Base-by-base conservation (phyloP, 306 rosid species). In the Arachis stenosperma region DNA sequence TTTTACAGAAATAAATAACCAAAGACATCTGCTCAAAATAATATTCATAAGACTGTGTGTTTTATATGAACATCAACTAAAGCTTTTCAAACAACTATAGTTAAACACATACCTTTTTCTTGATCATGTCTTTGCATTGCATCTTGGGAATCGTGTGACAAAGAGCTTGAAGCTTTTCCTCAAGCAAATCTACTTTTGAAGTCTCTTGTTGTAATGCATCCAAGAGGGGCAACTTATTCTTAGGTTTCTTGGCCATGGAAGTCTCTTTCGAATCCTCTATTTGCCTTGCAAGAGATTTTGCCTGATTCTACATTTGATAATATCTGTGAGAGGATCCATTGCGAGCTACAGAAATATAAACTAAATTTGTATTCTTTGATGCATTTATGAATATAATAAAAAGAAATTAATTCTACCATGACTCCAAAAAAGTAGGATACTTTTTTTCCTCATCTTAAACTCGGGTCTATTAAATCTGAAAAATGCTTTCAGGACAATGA, bases 121-220 rank as follows among this genome's bases (percentile, higher is more conserved):
- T 83, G 67, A 92, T 87, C 61, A 63, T 74, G 79, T 77, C 88
- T 83, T 79, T 86, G 80, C 82, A 55, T 86, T 93, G 98, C 55
- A 93, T 65, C 47, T 88, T 91, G 71, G 78, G 83, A 62, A 91
- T 91, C 89, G 78, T 88, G 73, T 85, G 84, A 74, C 69, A 60
- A 75, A 91, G 84, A 64, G 82, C 87, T 77, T 82, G 85, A 78
- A 89, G 88, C 60, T 85, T 93, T 82, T 89, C 90, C 88, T 89
- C 91, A 6, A 83, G 86, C 27, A 79, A 78, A 51, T 81, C 82
- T 61, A 81, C 33, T 65, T 78, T 72, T 61, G 82, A 77, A 78
- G 85, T 75, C 76, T 86, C 75, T 41, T 43, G 70, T 12, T 52
- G 65, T 69, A 86, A 85, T 46, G 82, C 72, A 76, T 73, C 65